Base-by-base conservation (phyloP, 1,139 yeast genomes). In the Magnusiomyces sp. region DNA sequence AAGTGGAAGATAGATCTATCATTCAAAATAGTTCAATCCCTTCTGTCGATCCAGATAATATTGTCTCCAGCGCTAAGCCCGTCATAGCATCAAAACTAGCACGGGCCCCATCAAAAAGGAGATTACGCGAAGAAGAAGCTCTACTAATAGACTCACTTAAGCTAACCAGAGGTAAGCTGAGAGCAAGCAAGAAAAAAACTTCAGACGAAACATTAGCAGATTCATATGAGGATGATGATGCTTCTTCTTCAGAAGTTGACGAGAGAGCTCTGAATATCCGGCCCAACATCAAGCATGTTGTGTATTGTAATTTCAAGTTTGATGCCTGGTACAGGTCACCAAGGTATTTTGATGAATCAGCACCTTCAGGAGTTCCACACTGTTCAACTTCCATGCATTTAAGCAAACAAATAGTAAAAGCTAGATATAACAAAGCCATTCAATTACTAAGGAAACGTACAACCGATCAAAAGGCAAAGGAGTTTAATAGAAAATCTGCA, bases 311-410 rank as follows among this genome's bases (percentile, higher is more conserved):
- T 43, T 74, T 73, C 57, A 76, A 77, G 56, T 81, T 87, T 55
- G 75, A 78, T 49, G 81, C 95, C 1, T 87, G 95, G 95, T 88
- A 84, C 63, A 94, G 95, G 1, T 83, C 84, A 59, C 78, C 86
- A 2, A 94, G 88, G 1, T 83, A 86, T 61, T 87, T 86, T 56
- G 65, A 62, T 45, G 46, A 43, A n/a, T 43, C 46, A 2, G 34
- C 46, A 6, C 56, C 55, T 11, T 45, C 52, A 19, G 53, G 46
- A 16, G 23, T 43, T 17, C 14, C 31, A n/a, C 46, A 43, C 40
- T 43, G 37, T 3, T 33, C 46, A 10, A 16, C 46, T 2, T 43
- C 46, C 9, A 38, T 43, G 13, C 46, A 43, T 31, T 19, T 43
- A 32, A 43, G 19, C 31, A 43, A 34, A 13, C 40, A 34, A 17